phyloP scores from a whole-genome alignment of 2,329 filamentous ascomycete species.

The Furcasterigmium furcatum region DNA sequence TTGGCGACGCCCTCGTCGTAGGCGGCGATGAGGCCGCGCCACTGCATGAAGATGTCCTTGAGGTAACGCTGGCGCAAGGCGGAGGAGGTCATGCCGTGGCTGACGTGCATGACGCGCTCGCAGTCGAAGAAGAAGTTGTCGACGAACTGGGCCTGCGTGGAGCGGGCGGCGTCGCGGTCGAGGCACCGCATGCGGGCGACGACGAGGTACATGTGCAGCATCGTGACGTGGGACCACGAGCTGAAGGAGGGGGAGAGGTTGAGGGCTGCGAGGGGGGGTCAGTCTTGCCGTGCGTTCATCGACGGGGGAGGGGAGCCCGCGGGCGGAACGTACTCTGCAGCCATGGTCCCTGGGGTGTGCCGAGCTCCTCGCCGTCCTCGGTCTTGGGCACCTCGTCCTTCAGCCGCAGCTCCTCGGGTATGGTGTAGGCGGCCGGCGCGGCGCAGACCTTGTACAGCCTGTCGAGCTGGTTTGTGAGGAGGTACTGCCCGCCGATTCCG shows the following conservation, averaged over 20 bases:
- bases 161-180: slow-evolving; percentile 62
- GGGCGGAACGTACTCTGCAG: slow-evolving; percentile 73
- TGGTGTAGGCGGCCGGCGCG: slow-evolving; percentile 70
- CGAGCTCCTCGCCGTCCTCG: slow-evolving; percentile 78
- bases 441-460: slow-evolving; percentile 74
- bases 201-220: slow-evolving; percentile 93
- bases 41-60: slow-evolving; percentile 91
- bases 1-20: slow-evolving; percentile 80
- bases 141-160: slow-evolving; percentile 85
- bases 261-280: slow-evolving; percentile 53
- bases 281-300: neutral
- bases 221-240: slow-evolving; percentile 93
- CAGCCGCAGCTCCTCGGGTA: slow-evolving; percentile 64
- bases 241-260: slow-evolving; percentile 83
- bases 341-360: slow-evolving; percentile 74
- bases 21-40: slow-evolving; percentile 80
- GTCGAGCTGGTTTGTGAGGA: slow-evolving; percentile 36
- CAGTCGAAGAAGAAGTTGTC: slow-evolving; percentile 94
- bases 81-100: slow-evolving; percentile 66
- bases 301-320: neutral
- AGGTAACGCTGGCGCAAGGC: slow-evolving; percentile 62
- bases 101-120: slow-evolving; percentile 77
- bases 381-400: slow-evolving; percentile 67
- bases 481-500: slow-evolving; percentile 67
- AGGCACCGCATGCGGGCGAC: slow-evolving; percentile 80